Evolutionary conservation across 805 yeast genomes (phyloP), one percentile per base, ranked within the genome.

Genomic region (Yamadazyma insecticola): DNA sequence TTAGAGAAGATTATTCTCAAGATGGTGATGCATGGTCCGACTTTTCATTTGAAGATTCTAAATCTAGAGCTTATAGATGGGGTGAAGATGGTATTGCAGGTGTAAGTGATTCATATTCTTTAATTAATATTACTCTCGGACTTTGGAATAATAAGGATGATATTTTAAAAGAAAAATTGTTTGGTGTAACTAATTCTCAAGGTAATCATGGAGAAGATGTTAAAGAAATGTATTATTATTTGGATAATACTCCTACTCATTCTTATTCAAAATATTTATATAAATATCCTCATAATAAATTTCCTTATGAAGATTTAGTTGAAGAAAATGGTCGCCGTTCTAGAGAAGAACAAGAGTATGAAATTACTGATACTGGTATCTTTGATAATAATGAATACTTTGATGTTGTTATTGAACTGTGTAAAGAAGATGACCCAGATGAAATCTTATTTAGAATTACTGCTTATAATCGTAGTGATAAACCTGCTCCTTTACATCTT

Each of bases 161-260:
- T 25, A 74, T 86, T 44, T 68, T 88, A 55, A 88, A 88, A 57
- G 97, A 88, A 53, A 79, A 86, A 42, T 67, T 83, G 40, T 88
- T 80, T 55, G 97, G 97, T 2, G 72, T 87, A 23, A 87, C 96
- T 16, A 94, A 94, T 30, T 87, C 85, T 10, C 89, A 88, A 53
- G 97, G 96, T 9, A 89, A 89, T 55, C 97, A 88, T 55, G 97
- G 97, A 34, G 97, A 88, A 53, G 97, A 88, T 55, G 96, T 86
- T 38, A 88, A 88, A 60, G 94, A 84, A 50, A 56, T 79, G 43
- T 84, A 84, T 53, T 88, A 77, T 53, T 87, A 88, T 50, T 68
- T 88, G 39, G 97, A 88, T 60, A 88, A 86, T 59, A 84, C 94
- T 9, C 97, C 97, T 6, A 74, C 96, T 5, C 96, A 88, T 60